Evolutionary conservation across 352 stramenopile species (phyloP).

Genomic region (Phytophthora vignae): DNA sequence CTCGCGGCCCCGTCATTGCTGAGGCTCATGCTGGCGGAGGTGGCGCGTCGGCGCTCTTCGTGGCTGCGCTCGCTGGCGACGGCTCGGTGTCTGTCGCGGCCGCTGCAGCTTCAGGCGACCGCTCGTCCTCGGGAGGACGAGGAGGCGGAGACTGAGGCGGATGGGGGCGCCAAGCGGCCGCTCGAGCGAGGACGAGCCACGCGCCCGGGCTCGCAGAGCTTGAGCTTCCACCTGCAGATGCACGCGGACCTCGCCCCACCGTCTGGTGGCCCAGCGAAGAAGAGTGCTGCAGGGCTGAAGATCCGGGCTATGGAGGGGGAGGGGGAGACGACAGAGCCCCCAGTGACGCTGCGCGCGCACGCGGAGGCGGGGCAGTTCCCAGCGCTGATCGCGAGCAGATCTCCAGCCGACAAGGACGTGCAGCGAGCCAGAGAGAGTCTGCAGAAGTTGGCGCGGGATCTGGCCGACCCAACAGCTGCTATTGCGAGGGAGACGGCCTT

Average conservation of each 20-base stretch:
- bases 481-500: constrained; percentile 38
- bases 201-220: constrained; percentile 1
- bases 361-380: constrained; percentile 13
- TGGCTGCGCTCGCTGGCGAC: constrained; percentile 32
- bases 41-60: constrained; percentile 33
- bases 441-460: constrained; percentile 26
- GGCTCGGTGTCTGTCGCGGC: constrained; percentile 26
- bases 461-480: constrained; percentile 27
- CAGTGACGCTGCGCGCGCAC: constrained; percentile 12
- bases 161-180: background rate
- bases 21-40: constrained; percentile 35
- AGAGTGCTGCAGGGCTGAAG: constrained; percentile 1
- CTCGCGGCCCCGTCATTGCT: constrained; percentile 9
- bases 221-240: constrained; percentile 18
- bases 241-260: background rate
- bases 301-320: background rate
- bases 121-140: constrained; percentile 1
- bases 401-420: constrained; percentile 14
- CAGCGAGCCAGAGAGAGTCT: constrained; percentile 29
- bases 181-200: background rate
- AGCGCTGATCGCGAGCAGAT: constrained; percentile 17
- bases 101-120: constrained; percentile 30
- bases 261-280: background rate
- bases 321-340: no score
- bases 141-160: constrained; percentile 3